Conservation (phyloP, 2,329 filamentous ascomycete species). For the Aspergillus tubingensis region DNA sequence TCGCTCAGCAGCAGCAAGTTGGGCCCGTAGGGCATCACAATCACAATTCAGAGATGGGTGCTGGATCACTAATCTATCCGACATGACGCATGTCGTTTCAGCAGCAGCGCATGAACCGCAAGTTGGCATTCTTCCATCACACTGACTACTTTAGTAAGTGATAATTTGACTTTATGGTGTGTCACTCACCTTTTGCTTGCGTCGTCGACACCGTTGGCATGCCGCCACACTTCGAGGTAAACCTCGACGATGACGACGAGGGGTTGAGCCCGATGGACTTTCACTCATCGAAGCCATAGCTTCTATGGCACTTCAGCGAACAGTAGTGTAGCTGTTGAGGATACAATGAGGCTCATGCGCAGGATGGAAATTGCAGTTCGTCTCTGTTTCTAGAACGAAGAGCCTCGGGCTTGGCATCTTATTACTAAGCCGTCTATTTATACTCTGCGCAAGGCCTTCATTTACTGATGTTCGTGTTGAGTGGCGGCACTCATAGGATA, state of each 20-base stretch:
- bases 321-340: too few relatives aligned
- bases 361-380: too few relatives aligned
- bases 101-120: constrained; percentile 4
- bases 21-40: constrained; percentile 1
- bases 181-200: constrained; percentile 9
- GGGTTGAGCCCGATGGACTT: not conserved
- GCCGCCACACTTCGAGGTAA: constrained; percentile 29
- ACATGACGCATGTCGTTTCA: constrained; percentile 6
- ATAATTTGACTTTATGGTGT: not conserved
- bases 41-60: not conserved
- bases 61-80: constrained; percentile 2
- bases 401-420: too few relatives aligned
- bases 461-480: too few relatives aligned
- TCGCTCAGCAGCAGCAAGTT: not conserved
- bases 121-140: constrained; percentile 7
- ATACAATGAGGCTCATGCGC: too few relatives aligned
- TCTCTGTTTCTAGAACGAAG: too few relatives aligned
- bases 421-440: too few relatives aligned
- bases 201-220: constrained; percentile 25
- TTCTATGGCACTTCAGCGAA: too few relatives aligned
- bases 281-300: not conserved
- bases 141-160: not conserved
- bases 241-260: constrained; percentile 17
- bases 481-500: too few relatives aligned
- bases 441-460: too few relatives aligned